Base-by-base conservation (phyloP, 164 flowering plant genomes). In the Chimonanthus praecox region DNA sequence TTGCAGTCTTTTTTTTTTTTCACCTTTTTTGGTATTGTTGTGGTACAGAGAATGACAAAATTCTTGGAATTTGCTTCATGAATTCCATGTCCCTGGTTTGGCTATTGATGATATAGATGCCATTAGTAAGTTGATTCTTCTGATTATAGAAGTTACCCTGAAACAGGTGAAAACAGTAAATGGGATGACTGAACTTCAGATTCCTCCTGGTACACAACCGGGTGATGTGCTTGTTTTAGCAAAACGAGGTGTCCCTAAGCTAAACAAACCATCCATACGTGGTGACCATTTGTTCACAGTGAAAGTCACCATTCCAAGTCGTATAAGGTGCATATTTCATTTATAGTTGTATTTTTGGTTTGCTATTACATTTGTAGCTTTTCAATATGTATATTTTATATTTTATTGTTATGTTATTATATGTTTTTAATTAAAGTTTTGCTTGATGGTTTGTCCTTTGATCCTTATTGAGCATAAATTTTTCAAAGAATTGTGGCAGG, bases 181-280 rank as follows among this genome's bases (percentile, higher is more conserved):
- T 75, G 97, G 98, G 71, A 78, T 72, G 21, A 70, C 79, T 79
- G 96, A 93, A 49, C 85, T 95, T 72, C 90, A 87, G 79, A 88
- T 95, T 70, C 97, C 98, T 64, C 87, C 98, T 4, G 97, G 98
- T 72, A 90, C 92, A 71, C 99, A 95, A 80, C 99, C 97, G 70
- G 94, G 94, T 0, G 97, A 92, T 79, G 89, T 90, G 69, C 88
- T 95, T 82, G 98, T 93, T 49, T 85, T 95, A 79, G 90, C 96
- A 4, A 95, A 82, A 82, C 90, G 86, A 84, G 99, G 99, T 76
- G 96, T 80, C 54, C 98, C 98, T 6, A 95, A 91, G 80, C 77
- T 95, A 69, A 90, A 93, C 76, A 89, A 79, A 76, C 97, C 99
- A 73, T 87, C 99, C 64, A 87, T 95, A 74, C 98, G 98, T 61